phyloP scores from a whole-genome alignment of 176 grass and related monocot species.

The Oryza longistaminata region DNA sequence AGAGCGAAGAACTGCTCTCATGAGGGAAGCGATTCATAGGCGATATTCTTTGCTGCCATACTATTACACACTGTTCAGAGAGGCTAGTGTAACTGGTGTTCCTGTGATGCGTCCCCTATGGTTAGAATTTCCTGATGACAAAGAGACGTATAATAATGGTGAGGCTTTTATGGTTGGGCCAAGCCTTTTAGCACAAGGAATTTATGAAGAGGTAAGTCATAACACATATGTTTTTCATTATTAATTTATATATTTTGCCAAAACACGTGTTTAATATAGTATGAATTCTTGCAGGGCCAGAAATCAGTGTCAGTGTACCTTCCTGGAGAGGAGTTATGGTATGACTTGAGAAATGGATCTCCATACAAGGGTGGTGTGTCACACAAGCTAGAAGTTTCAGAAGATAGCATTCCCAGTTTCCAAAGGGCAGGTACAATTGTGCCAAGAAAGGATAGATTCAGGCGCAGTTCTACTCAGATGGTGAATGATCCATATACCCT shows the following conservation, averaged over 20 bases:
- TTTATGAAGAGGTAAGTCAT: conserved; percentile 73
- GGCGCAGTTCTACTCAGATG: conserved; percentile 95
- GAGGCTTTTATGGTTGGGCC: conserved; percentile 92
- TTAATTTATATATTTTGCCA: conserved; percentile 29
- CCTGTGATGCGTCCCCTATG: conserved; percentile 94
- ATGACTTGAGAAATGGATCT: conserved; percentile 74
- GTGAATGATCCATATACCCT: conserved; percentile 96
- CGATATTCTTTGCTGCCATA: conserved; percentile 90
- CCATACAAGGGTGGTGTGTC: conserved; percentile 57
- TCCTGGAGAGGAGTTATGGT: conserved; percentile 74
- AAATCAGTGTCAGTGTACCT: conserved; percentile 81
- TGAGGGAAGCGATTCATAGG: conserved; percentile 86
- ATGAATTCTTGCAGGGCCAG: conserved; percentile 53
- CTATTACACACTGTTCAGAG: conserved; percentile 91
- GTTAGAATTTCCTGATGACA: conserved; percentile 94
- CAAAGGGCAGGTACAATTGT: conserved; percentile 79
- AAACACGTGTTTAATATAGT: conserved; percentile 1
- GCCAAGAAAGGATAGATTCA: conserved; percentile 95
- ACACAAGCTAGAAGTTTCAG: conserved; percentile 75
- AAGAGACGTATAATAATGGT: conserved; percentile 89
- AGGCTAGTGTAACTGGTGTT: conserved; percentile 79
- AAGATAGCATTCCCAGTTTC: conserved; percentile 94
- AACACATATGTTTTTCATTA: conserved; percentile 1
- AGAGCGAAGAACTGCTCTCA: conserved; percentile 74
- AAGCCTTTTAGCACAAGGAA: conserved; percentile 73